Conservation (phyloP, 331 rosid species). For the Acacia pycnantha region DNA sequence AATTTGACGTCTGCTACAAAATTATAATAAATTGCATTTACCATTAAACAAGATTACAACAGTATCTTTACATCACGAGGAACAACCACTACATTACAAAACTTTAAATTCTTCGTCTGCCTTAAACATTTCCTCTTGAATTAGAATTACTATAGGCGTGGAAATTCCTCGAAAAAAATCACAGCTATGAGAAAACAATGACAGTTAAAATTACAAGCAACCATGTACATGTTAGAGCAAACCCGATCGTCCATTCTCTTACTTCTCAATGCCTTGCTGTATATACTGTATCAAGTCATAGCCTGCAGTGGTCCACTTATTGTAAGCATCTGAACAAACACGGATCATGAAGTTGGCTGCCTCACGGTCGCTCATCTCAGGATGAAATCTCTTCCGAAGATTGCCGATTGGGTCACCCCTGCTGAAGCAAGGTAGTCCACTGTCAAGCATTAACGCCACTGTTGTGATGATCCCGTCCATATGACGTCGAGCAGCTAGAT, state of each 20-base stretch:
- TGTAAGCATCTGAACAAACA: constrained; percentile 73
- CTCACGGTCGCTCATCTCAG: constrained; percentile 71
- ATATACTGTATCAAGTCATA: constrained; percentile 73
- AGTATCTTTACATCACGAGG: constrained; percentile 52
- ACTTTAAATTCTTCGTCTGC: constrained; percentile 35
- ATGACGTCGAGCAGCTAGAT: constrained; percentile 65
- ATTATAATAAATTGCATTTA: background rate
- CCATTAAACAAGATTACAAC: background rate
- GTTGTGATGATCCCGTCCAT: constrained; percentile 69
- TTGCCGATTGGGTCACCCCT: constrained; percentile 11
- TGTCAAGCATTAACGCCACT: constrained; percentile 50
- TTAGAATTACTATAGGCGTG: constrained; percentile 26
- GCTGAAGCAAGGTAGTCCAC: constrained; percentile 19
- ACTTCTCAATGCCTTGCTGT: constrained; percentile 81
- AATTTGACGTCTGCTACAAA: background rate
- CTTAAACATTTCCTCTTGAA: constrained; percentile 45
- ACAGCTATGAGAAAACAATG: constrained; percentile 29
- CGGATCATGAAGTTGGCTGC: constrained; percentile 74
- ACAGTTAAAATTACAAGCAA: constrained; percentile 44
- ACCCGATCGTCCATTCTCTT: background rate
- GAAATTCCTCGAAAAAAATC: constrained; percentile 44
- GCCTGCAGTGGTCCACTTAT: constrained; percentile 84
- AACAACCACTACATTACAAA: constrained; percentile 36
- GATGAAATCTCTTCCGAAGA: constrained; percentile 43
- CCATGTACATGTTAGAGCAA: constrained; percentile 56